Evolutionary conservation across 2,329 filamentous ascomycete genomes (phyloP).

Genomic region (Cytospora paraplurivora): DNA sequence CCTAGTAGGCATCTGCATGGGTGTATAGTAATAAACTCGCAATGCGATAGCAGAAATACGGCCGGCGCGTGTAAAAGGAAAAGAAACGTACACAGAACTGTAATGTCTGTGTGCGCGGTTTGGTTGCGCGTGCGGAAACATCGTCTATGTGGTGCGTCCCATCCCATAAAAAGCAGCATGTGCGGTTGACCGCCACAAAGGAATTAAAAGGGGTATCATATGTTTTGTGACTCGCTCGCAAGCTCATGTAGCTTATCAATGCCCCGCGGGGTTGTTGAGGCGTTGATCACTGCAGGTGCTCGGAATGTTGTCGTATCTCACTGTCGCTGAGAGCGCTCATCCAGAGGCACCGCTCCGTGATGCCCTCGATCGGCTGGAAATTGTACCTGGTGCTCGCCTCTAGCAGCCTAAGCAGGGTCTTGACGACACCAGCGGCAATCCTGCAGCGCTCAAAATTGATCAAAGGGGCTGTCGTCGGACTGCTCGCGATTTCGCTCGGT

Average conservation of each 20-base stretch:
- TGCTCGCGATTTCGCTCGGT: slow-evolving; percentile 71
- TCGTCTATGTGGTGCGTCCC: slow-evolving; percentile 5
- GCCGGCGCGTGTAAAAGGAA: slow-evolving; percentile 7
- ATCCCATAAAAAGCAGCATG: slow-evolving; percentile 15
- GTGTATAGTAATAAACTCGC: slow-evolving; percentile 16
- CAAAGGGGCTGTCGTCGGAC: slow-evolving; percentile 65
- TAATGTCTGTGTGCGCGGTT: background rate
- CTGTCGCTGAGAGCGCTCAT: slow-evolving; percentile 74
- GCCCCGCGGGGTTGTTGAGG: slow-evolving; percentile 17
- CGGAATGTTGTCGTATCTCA: slow-evolving; percentile 65
- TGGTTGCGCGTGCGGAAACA: background rate
- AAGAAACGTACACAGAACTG: slow-evolving; percentile 17
- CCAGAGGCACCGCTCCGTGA: slow-evolving; percentile 83
- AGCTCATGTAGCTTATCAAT: background rate
- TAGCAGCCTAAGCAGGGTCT: slow-evolving; percentile 75
- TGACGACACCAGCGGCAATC: slow-evolving; percentile 74
- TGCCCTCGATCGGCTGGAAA: slow-evolving; percentile 74
- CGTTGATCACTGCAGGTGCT: slow-evolving; percentile 47
- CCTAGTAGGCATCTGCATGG: slow-evolving; percentile 13
- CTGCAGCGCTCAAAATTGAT: slow-evolving; percentile 85
- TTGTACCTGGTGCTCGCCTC: slow-evolving; percentile 76
- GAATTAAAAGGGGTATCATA: slow-evolving; percentile 19
- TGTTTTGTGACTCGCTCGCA: background rate
- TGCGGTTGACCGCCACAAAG: slow-evolving; percentile 7
- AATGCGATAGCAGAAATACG: slow-evolving; percentile 1